Evolutionary conservation across 495 filamentous ascomycete genomes (phyloP).

Genomic region (Penicillium mononematosum): DNA sequence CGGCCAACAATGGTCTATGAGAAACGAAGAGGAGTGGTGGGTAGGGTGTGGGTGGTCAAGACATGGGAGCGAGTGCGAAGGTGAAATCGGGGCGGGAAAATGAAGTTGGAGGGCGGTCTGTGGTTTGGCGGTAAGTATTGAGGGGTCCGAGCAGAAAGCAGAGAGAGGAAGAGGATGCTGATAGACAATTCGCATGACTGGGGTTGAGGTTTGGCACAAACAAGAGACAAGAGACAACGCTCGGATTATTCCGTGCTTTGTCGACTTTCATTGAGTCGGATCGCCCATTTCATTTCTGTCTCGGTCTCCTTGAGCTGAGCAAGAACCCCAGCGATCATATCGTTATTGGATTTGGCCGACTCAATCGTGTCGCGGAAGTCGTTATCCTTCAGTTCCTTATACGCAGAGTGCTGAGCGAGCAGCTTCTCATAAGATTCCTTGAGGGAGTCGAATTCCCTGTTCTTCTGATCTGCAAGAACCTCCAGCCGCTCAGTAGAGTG

Average conservation of each 20-base stretch:
- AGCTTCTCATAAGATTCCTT: constrained; percentile 60
- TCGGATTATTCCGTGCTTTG: constrained; percentile 22
- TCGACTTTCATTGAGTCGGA: constrained; percentile 59
- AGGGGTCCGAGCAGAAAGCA: not conserved
- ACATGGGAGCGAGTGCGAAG: not conserved
- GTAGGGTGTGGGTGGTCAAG: not conserved
- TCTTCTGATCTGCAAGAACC: constrained; percentile 67
- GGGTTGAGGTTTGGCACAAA: not conserved
- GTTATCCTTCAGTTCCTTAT: constrained; percentile 62
- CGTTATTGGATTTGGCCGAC: constrained; percentile 53
- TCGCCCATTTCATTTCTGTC: constrained; percentile 65
- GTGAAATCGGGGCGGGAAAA: not conserved
- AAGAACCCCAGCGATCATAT: constrained; percentile 54
- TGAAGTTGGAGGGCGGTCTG: not conserved
- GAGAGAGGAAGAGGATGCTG: not conserved
- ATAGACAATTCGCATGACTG: not conserved
- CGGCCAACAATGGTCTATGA: constrained; percentile 11
- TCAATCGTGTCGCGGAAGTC: constrained; percentile 56
- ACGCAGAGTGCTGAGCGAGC: constrained; percentile 54
- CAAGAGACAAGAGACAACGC: constrained; percentile 1
- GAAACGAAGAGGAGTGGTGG: not conserved
- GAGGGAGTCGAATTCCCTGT: constrained; percentile 60
- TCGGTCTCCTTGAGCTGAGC: constrained; percentile 61
- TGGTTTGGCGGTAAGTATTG: not conserved
- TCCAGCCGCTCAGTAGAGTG: constrained; percentile 62